These are phyloP conservation scores for Metschnikowia bowlesiae DNA, from an alignment of 805 yeast species.

Conservation along the genomic window DNA sequence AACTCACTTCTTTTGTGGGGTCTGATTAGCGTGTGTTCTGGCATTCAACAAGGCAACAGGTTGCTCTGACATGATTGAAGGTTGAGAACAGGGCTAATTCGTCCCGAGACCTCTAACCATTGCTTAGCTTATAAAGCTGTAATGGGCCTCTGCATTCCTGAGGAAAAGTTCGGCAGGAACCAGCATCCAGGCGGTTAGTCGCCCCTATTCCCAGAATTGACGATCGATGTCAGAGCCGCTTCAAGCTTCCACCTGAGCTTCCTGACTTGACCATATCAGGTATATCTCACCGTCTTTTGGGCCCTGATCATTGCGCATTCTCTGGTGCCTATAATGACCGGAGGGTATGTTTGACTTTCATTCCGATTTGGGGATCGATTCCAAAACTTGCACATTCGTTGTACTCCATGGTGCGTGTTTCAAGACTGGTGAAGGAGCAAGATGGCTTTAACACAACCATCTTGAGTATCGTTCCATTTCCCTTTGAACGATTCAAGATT, in stretches of 20 bases:
- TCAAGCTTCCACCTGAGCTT: background rate
- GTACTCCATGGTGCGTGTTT: background rate
- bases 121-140: conserved; percentile 41
- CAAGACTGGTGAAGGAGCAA: background rate
- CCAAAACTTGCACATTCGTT: conserved; percentile 25
- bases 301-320: background rate
- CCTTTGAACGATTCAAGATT: no score
- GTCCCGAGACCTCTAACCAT: conserved; percentile 40
- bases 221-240: background rate
- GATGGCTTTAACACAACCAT: background rate
- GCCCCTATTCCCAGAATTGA: background rate
- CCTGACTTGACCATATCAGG: background rate
- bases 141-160: conserved; percentile 28
- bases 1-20: background rate
- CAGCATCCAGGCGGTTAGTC: background rate
- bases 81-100: conserved; percentile 39
- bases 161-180: conserved; percentile 7
- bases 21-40: background rate
- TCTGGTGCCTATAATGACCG: background rate
- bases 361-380: conserved; percentile 29
- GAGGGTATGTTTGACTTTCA: conserved; percentile 37
- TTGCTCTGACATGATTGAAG: conserved; percentile 39
- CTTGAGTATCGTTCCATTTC: conserved; percentile 31
- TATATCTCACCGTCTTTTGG: background rate
- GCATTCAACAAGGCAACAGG: conserved; percentile 31